Percentiles rank a stretch among this genome's conserved stretches.
Conservation (phyloP, 495 filamentous ascomycete genomes). For the Geoglossum glabrum region DNA sequence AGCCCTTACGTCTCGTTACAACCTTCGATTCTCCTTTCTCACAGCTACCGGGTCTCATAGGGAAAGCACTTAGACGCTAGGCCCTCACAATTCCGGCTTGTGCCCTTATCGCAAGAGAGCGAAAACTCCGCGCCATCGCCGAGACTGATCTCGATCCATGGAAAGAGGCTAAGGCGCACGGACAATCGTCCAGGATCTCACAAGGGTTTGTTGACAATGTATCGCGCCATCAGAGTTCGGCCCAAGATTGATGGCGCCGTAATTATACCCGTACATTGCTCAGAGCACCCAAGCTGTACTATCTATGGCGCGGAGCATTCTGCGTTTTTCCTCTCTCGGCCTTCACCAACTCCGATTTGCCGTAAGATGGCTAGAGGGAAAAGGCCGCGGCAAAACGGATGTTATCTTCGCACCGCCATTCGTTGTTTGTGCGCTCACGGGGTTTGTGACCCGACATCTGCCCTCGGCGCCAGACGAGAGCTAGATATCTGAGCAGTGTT, state of each 20-base stretch:
- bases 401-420: neutral
- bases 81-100: neutral
- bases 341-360: neutral
- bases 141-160: neutral
- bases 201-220: neutral
- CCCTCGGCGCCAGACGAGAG: too few relatives aligned
- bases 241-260: neutral
- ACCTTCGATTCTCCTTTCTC: too few relatives aligned
- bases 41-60: too few relatives aligned
- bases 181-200: neutral
- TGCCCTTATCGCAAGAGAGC: neutral
- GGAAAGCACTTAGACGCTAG: neutral
- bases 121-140: neutral
- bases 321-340: neutral
- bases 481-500: too few relatives aligned
- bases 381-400: neutral
- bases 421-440: neutral
- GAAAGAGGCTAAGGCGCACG: neutral
- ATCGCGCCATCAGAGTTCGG: neutral
- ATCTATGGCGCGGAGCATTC: neutral
- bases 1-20: too few relatives aligned
- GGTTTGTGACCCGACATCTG: neutral
- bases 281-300: neutral
- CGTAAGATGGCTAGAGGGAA: neutral
- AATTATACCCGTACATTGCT: neutral